phyloP scores from a whole-genome alignment of 2,329 filamentous ascomycete genomes.

The Fusarium heterosporum region DNA sequence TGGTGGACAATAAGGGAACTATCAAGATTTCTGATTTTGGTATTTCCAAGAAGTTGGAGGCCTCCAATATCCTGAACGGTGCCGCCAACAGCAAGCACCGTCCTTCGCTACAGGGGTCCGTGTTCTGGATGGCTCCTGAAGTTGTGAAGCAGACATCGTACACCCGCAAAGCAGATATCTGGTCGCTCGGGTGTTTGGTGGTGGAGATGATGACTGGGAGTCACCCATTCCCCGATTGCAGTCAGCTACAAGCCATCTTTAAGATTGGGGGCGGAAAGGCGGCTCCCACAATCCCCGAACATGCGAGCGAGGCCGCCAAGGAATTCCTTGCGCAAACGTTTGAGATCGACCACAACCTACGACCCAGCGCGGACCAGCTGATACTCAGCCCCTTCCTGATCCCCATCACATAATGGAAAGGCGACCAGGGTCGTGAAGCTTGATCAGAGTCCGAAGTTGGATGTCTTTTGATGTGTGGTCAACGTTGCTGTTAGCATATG shows the following conservation, averaged over 20 bases:
- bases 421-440: conserved; percentile 1
- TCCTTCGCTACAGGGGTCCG: conserved; percentile 91
- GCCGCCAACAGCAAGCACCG: conserved; percentile 75
- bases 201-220: conserved; percentile 99
- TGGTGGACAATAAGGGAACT: conserved; percentile 98
- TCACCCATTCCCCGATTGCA: conserved; percentile 97
- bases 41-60: conserved; percentile 97
- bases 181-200: conserved; percentile 95
- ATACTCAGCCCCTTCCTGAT: conserved; percentile 85
- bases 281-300: conserved; percentile 87
- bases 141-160: conserved; percentile 98
- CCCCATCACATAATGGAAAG: conserved; percentile 66
- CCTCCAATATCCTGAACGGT: conserved; percentile 81
- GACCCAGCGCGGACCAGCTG: conserved; percentile 91
- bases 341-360: conserved; percentile 92
- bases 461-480: conserved; percentile 23
- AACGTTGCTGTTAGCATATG: conserved; percentile 3
- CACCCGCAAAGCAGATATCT: conserved; percentile 98
- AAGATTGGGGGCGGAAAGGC: conserved; percentile 93
- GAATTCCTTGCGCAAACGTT: conserved; percentile 90
- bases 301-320: conserved; percentile 85
- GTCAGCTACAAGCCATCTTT: conserved; percentile 97
- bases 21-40: conserved; percentile 99
- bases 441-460: neutral
- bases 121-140: conserved; percentile 99